These are phyloP conservation scores for Neurospora discreta DNA, from an alignment of 495 filamentous ascomycete species.

Conservation along the genomic window DNA sequence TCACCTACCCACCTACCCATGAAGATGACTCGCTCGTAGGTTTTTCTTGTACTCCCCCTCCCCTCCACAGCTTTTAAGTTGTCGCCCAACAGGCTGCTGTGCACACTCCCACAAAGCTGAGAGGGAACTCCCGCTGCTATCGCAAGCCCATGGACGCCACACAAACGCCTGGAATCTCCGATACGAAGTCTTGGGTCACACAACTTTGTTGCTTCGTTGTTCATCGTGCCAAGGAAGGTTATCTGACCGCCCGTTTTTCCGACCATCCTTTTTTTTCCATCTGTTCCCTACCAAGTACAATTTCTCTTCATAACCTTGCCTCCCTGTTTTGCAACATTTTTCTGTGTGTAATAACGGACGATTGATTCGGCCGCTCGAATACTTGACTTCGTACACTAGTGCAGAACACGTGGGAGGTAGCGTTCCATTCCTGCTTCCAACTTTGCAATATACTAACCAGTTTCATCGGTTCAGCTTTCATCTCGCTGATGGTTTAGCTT, in stretches of 20 bases:
- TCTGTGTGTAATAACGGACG: not conserved
- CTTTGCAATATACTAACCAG: not conserved
- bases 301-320: not conserved
- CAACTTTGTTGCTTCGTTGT: not conserved
- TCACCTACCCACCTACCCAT: not conserved
- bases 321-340: not conserved
- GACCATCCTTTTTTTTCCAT: not conserved
- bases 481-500: not conserved
- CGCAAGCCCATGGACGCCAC: not conserved
- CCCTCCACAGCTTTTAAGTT: not conserved
- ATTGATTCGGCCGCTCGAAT: not conserved
- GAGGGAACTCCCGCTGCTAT: not conserved
- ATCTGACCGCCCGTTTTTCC: not conserved
- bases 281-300: not conserved
- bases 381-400: not conserved
- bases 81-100: not conserved
- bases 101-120: not conserved
- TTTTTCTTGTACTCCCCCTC: not conserved
- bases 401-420: not conserved
- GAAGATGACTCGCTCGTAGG: not conserved
- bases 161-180: not conserved
- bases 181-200: not conserved
- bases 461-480: not conserved
- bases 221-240: not conserved
- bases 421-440: not conserved